A percentile compares a stretch with the other conserved stretches of the same genome.
Conservation (phyloP, 371 early-diverging fungal genomes). For the Synchytrium microbalum region DNA sequence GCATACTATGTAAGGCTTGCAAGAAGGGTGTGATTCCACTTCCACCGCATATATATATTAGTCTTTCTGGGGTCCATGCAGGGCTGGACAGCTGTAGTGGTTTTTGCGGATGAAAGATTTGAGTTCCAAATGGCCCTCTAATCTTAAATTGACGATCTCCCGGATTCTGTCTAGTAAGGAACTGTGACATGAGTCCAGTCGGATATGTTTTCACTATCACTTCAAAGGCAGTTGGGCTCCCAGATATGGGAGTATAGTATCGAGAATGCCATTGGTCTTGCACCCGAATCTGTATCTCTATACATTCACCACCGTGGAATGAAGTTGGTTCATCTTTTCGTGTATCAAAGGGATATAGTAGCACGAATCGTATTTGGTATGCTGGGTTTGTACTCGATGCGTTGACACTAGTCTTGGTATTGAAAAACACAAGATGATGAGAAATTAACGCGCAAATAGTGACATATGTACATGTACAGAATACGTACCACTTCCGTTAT, state of each 20-base stretch:
- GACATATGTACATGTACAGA: too few species aligned
- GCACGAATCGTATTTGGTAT: constrained; percentile 8
- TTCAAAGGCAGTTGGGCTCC: constrained; percentile 16
- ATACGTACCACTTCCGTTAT: constrained; percentile 8
- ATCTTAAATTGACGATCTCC: constrained; percentile 24
- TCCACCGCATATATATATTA: too few species aligned
- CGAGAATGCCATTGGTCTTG: constrained; percentile 6
- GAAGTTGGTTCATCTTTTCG: constrained; percentile 10
- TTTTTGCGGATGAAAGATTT: not conserved
- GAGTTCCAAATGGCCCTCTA: constrained; percentile 18
- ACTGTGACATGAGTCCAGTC: constrained; percentile 8
- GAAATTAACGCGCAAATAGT: too few species aligned
- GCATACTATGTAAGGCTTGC: constrained; percentile 9
- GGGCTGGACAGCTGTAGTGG: constrained; percentile 3
- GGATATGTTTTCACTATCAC: constrained; percentile 7
- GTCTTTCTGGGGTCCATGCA: not conserved
- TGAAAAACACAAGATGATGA: too few species aligned
- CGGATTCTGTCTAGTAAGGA: not conserved
- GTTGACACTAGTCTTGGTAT: too few species aligned
- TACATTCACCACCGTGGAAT: constrained; percentile 15
- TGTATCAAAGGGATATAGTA: constrained; percentile 18
- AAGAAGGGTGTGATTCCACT: constrained; percentile 14
- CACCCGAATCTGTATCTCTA: constrained; percentile 16
- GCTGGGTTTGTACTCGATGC: constrained; percentile 7
- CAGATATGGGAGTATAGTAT: constrained; percentile 21